Evolutionary conservation across 176 grass and related monocot species (phyloP).

Genomic region (Avena sativa): DNA sequence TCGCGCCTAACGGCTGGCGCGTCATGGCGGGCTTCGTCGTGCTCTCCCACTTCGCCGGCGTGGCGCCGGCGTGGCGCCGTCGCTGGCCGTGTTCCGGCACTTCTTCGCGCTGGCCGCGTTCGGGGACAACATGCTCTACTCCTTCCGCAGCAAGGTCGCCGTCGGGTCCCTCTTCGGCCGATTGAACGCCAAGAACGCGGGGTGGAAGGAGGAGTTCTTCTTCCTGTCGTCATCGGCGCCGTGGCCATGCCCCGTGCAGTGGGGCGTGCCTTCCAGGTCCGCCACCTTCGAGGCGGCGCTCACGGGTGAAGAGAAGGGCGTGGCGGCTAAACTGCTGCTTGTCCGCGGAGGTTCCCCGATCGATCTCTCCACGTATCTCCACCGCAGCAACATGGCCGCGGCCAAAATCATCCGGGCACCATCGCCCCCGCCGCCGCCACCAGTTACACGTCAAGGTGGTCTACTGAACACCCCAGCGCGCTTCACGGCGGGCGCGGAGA

Average conservation of each 20-base stretch:
- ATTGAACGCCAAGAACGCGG: background rate
- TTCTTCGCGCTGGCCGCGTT: background rate
- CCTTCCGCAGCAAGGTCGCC: background rate
- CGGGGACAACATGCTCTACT: background rate
- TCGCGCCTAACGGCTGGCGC: conserved; percentile 18
- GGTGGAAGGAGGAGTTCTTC: conserved; percentile 8
- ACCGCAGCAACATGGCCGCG: background rate
- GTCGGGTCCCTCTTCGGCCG: background rate
- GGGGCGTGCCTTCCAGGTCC: background rate
- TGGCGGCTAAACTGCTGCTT: background rate
- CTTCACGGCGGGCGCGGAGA: background rate
- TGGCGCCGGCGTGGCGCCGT: background rate
- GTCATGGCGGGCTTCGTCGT: conserved; percentile 16
- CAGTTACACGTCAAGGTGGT: background rate
- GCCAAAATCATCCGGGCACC: background rate
- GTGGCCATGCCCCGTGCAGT: conserved; percentile 8
- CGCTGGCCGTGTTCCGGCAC: conserved; percentile 6
- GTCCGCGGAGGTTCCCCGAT: background rate
- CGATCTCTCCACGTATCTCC: conserved; percentile 18
- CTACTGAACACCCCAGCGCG: background rate
- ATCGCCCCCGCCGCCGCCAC: background rate
- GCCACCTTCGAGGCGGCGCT: background rate
- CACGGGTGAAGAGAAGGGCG: background rate
- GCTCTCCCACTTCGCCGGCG: conserved; percentile 4
- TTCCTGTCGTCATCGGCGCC: background rate